phyloP scores from a whole-genome alignment of 306 rosid genomes.

The Trifolium dubium region DNA sequence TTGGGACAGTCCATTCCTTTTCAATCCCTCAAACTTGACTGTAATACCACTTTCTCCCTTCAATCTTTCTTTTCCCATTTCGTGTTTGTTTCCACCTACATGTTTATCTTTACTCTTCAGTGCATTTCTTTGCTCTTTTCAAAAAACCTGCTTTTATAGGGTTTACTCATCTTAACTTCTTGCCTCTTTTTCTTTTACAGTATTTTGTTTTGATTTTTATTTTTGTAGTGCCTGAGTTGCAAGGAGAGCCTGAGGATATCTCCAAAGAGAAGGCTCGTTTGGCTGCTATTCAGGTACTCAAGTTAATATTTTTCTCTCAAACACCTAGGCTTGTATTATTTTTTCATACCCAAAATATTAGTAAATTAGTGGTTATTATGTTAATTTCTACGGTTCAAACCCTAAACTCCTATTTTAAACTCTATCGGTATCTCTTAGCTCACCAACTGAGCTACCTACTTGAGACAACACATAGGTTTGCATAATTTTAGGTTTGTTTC shows the following conservation, averaged over 20 bases:
- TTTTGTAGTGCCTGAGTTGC: conserved; percentile 86
- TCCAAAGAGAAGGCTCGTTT: conserved; percentile 94
- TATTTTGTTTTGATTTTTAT: neutral
- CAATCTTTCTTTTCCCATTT: neutral
- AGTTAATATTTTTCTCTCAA: conserved; percentile 8
- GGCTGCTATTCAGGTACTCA: conserved; percentile 81
- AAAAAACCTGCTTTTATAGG: neutral
- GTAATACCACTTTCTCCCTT: conserved; percentile 46
- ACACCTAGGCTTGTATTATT: conserved; percentile 10
- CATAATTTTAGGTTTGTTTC: conserved; percentile 25
- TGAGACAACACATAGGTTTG: neutral
- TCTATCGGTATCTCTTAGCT: neutral
- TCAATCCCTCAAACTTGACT: conserved; percentile 86
- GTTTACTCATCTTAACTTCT: neutral
- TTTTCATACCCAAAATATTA: neutral
- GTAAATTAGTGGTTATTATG: neutral
- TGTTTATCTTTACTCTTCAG: neutral
- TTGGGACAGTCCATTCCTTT: conserved; percentile 88
- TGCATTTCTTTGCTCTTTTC: neutral
- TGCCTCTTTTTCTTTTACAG: conserved; percentile 4
- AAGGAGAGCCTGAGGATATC: conserved; percentile 96
- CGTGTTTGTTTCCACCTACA: neutral
- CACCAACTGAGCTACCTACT: neutral
- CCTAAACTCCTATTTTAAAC: neutral
- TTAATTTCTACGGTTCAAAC: neutral